Base-by-base conservation (phyloP, 2,329 filamentous ascomycete species). In the Didymella segeticola region DNA sequence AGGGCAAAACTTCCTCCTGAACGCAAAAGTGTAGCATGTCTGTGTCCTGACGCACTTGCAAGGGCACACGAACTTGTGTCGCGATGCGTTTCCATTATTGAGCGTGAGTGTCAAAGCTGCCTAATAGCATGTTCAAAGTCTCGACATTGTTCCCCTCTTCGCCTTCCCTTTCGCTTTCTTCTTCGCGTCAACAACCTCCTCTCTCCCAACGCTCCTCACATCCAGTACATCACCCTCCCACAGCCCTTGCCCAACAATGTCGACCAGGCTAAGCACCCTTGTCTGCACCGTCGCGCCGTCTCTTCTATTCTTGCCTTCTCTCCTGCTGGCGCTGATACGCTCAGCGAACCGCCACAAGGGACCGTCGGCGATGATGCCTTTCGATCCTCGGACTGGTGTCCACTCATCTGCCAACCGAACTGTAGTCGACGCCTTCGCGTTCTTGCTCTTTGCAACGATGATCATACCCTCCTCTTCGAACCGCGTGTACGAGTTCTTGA, bases 251-350 rank as follows among this genome's bases (percentile, higher is more conserved):
- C 91, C 93, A 9, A 96, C 81, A 39, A 82, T 75, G 68, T 96
- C 92, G 8, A 89, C 88, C 62, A 98, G 80, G 6, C 81, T 79
- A 30, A 98, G 75, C 10, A 99, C 93, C 17, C 95, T 83, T 11
- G 84, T 89, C 63, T 88, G 89, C 3, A 98, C 93, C 0, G 92
- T 96, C 1, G 89, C 90, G 11, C 93, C 93, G 72, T 99, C 95
- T n/a, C 93, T 83, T 19, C 95, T 81, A 72, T 98, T 97, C 84
- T 98, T 99, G 8, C 95, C 95, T 78, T 98, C 95, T 36, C 93
- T 83, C 26, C 95, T 82, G 37, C 86, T 90, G 43, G 86, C 83
- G 7, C 91, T 91, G 59, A 99, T 96, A 69, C 88, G 84, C 73
- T 96, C 92, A 4, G 89, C 93, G 67, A 98, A 96, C 50, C 91